Conservation (phyloP, 2,329 filamentous ascomycete genomes). For the Fusarium subtropicale region DNA sequence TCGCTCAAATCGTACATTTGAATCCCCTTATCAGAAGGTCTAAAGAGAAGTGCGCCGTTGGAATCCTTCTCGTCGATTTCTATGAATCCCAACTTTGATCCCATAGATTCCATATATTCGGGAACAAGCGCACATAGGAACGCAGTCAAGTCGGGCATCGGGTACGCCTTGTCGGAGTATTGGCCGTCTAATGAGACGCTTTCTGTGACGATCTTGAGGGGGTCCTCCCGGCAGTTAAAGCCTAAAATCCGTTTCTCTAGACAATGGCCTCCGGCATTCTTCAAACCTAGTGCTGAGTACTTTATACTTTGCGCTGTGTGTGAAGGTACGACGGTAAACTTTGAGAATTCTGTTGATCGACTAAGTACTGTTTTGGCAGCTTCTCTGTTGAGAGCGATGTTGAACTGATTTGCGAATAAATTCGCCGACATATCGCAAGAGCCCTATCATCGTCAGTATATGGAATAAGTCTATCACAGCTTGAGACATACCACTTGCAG, state of each 20-base stretch:
- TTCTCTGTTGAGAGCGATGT: constrained; percentile 36
- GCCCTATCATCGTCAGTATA: constrained; percentile 23
- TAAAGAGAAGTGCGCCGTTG: constrained; percentile 36
- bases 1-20: constrained; percentile 33
- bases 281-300: constrained; percentile 33
- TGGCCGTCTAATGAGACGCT: constrained; percentile 32
- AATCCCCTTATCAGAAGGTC: constrained; percentile 24
- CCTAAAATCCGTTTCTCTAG: constrained; percentile 40
- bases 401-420: constrained; percentile 44
- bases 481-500: constrained; percentile 35
- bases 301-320: constrained; percentile 43
- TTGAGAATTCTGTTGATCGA: constrained; percentile 25
- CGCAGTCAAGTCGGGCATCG: constrained; percentile 42
- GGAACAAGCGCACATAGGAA: constrained; percentile 33
- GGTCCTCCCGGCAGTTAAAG: constrained; percentile 43
- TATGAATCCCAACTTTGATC: constrained; percentile 15
- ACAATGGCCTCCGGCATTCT: constrained; percentile 22
- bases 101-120: constrained; percentile 3
- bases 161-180: constrained; percentile 27
- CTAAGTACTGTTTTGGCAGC: constrained; percentile 36
- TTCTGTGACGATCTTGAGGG: constrained; percentile 33
- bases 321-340: constrained; percentile 42
- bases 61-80: constrained; percentile 19
- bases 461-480: no score
- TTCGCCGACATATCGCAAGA: constrained; percentile 41